Percentiles rank a stretch among this genome's conserved stretches.
Conservation (phyloP, 768 basidiomycete species). For the Galerina sulciceps region DNA sequence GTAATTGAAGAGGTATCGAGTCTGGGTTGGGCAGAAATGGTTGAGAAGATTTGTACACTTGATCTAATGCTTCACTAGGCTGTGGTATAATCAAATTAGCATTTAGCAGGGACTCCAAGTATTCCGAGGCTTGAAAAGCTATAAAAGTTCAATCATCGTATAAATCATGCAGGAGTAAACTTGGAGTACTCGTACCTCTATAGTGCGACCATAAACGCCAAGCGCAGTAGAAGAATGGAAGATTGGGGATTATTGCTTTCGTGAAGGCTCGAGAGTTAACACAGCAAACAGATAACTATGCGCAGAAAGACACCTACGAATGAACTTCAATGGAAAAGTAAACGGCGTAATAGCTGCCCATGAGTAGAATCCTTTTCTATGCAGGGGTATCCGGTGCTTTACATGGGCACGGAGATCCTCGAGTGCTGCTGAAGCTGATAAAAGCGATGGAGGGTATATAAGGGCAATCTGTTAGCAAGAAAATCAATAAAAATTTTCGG, state of each 20-base stretch:
- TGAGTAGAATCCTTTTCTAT: slow-evolving; percentile 64
- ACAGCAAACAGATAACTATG: neutral
- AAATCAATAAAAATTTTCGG: neutral
- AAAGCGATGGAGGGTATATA: slow-evolving; percentile 56
- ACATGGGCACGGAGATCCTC: slow-evolving; percentile 56
- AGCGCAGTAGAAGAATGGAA: slow-evolving; percentile 84
- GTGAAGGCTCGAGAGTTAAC: neutral
- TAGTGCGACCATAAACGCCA: slow-evolving; percentile 90
- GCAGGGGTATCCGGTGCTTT: slow-evolving; percentile 59
- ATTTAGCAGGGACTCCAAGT: slow-evolving; percentile 64
- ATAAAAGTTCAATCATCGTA: neutral
- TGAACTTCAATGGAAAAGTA: slow-evolving; percentile 75
- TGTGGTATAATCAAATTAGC: slow-evolving; percentile 59
- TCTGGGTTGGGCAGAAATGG: neutral
- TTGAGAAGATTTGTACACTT: slow-evolving; percentile 47
- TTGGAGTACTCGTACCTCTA: slow-evolving; percentile 51
- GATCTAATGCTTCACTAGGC: slow-evolving; percentile 57
- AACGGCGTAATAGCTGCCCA: slow-evolving; percentile 73
- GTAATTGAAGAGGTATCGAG: neutral
- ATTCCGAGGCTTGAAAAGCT: slow-evolving; percentile 75
- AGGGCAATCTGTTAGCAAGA: slow-evolving; percentile 55
- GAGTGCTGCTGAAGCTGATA: slow-evolving; percentile 36
- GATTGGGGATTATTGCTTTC: slow-evolving; percentile 78
- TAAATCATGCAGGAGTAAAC: neutral
- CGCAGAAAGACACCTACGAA: slow-evolving; percentile 56